These are phyloP conservation scores for Tilletiaria anomala DNA, from an alignment of 1,284 basidiomycete genomes.

Conservation along the genomic window DNA sequence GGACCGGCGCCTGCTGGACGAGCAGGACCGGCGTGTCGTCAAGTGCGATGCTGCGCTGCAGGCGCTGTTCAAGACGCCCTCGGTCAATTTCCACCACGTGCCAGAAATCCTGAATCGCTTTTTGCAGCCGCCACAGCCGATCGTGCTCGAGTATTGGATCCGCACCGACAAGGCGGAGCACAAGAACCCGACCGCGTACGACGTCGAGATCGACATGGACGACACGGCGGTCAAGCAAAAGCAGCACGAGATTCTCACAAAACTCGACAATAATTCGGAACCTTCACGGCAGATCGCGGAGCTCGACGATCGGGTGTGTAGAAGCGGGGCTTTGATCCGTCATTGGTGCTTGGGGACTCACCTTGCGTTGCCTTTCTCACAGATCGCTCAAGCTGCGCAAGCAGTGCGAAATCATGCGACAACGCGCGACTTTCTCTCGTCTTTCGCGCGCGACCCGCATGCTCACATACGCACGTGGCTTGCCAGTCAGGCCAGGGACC, in stretches of 20 bases:
- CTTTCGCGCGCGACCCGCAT: conserved; percentile 65
- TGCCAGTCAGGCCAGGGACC: conserved; percentile 73
- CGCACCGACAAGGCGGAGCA: conserved; percentile 36
- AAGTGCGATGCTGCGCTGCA: conserved; percentile 50
- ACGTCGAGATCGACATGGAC: conserved; percentile 78
- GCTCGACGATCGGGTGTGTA: conserved; percentile 67
- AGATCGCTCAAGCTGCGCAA: conserved; percentile 34
- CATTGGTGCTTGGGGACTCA: too few species aligned
- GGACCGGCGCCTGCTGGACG: conserved; percentile 70
- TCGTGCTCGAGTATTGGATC: conserved; percentile 61
- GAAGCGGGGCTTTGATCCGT: too few species aligned
- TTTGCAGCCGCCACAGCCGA: conserved; percentile 63
- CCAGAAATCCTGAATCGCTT: conserved; percentile 73
- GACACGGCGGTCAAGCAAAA: conserved; percentile 60
- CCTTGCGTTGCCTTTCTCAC: too few species aligned
- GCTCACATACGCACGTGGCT: conserved; percentile 78
- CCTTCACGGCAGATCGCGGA: conserved; percentile 52
- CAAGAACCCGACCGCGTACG: conserved; percentile 50
- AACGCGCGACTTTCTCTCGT: conserved; percentile 70
- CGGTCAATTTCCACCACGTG: conserved; percentile 66
- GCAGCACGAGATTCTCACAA: conserved; percentile 59
- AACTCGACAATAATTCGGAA: conserved; percentile 54
- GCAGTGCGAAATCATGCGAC: conserved; percentile 69
- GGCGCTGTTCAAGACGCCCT: conserved; percentile 38
- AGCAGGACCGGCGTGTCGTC: conserved; percentile 66